These are phyloP conservation scores for Apiospora rasikravindrae DNA, from an alignment of 2,329 filamentous ascomycete species.

Conservation along the genomic window DNA sequence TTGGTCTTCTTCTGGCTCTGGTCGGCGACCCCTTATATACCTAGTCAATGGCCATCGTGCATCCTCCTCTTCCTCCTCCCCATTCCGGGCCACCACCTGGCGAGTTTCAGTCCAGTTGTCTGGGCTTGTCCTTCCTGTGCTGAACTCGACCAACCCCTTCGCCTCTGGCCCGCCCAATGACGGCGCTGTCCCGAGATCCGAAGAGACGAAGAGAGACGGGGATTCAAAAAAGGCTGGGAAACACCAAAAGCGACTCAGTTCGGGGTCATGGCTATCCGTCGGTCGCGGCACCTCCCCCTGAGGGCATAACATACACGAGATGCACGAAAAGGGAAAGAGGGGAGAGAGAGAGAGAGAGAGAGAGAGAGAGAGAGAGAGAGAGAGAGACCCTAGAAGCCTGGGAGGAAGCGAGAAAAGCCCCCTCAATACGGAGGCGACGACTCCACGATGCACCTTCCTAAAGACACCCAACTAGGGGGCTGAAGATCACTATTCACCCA, in stretches of 20 bases:
- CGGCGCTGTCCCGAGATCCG: constrained; percentile 10
- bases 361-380: no score
- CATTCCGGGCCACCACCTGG: not conserved
- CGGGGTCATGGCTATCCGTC: not conserved
- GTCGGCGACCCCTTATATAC: constrained; percentile 6
- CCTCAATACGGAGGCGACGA: constrained; percentile 18
- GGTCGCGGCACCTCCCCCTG: not conserved
- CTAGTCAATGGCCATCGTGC: not conserved
- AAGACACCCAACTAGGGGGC: not conserved
- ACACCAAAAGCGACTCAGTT: constrained; percentile 22
- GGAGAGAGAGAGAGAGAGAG: not conserved
- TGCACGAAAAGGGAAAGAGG: constrained; percentile 8
- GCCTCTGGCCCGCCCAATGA: not conserved
- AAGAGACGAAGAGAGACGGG: not conserved
- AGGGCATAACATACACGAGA: not conserved
- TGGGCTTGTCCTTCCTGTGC: constrained; percentile 1
- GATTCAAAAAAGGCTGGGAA: constrained; percentile 1
- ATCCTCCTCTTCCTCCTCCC: not conserved
- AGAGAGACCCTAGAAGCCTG: no score
- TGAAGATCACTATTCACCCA: not conserved
- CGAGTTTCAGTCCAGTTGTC: not conserved
- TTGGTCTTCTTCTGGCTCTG: not conserved
- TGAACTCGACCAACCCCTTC: not conserved
- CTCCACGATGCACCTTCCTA: constrained; percentile 26
- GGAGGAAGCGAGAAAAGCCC: not conserved